phyloP scores from a whole-genome alignment of 2,329 filamentous ascomycete genomes.

The Botrytis pseudocinerea region DNA sequence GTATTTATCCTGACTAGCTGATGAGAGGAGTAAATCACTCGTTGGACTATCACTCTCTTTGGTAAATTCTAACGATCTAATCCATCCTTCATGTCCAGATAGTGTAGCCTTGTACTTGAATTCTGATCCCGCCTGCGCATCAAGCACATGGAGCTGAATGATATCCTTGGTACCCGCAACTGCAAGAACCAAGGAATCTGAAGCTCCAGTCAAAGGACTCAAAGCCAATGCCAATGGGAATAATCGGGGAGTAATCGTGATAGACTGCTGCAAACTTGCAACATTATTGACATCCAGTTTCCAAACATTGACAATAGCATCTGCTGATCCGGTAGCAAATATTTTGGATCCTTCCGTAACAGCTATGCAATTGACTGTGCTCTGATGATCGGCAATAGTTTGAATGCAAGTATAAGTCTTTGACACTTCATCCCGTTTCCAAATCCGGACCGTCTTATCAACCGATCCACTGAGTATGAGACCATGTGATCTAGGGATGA shows the following conservation, averaged over 20 bases:
- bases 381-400: conserved; percentile 63
- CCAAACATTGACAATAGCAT: conserved; percentile 75
- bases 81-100: conserved; percentile 91
- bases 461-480: conserved; percentile 78
- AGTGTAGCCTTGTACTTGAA: conserved; percentile 77
- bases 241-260: conserved; percentile 73
- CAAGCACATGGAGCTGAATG: conserved; percentile 76
- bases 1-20: conserved; percentile 96
- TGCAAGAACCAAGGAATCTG: conserved; percentile 66
- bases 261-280: conserved; percentile 64
- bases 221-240: conserved; percentile 80
- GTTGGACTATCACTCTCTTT: conserved; percentile 55
- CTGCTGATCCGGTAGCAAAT: conserved; percentile 79
- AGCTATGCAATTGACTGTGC: conserved; percentile 70
- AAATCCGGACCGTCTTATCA: conserved; percentile 75
- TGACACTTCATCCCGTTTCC: conserved; percentile 52
- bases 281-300: conserved; percentile 50
- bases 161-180: conserved; percentile 80
- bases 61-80: conserved; percentile 80
- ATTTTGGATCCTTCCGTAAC: conserved; percentile 42
- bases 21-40: conserved; percentile 79
- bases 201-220: conserved; percentile 53
- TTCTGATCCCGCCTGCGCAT: conserved; percentile 44
- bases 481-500: conserved; percentile 59
- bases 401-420: conserved; percentile 46